A percentile compares a stretch with the other conserved stretches of the same genome.
These are phyloP conservation scores for Aciculosporium take DNA, from an alignment of 2,329 filamentous ascomycete genomes.

Conservation along the genomic window DNA sequence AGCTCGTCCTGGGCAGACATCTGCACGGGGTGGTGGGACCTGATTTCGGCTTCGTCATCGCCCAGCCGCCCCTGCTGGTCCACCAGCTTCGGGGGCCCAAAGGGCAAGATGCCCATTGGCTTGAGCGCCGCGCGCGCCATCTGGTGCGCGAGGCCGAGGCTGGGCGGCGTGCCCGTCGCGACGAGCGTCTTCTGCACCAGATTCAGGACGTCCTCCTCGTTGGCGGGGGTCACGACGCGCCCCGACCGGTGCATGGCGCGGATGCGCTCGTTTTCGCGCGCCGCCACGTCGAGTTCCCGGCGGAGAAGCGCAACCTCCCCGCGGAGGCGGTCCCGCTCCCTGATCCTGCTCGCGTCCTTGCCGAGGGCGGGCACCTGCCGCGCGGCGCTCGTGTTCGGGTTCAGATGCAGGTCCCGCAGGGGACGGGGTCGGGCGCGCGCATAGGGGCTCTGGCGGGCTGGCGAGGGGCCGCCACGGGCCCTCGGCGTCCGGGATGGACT, in stretches of 20 bases:
- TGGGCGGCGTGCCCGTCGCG: constrained; percentile 18
- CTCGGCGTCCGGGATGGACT: constrained; percentile 11
- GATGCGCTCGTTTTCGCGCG: constrained; percentile 43
- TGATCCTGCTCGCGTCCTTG: constrained; percentile 34
- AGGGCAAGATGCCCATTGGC: constrained; percentile 37
- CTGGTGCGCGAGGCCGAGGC: constrained; percentile 18
- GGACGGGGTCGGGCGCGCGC: not conserved
- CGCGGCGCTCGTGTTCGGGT: constrained; percentile 19
- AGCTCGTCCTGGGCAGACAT: constrained; percentile 51
- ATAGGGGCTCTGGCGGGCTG: constrained; percentile 1
- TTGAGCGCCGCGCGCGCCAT: constrained; percentile 36
- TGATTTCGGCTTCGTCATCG: constrained; percentile 26
- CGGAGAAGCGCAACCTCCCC: constrained; percentile 42
- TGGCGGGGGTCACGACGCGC: constrained; percentile 18
- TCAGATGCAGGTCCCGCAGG: constrained; percentile 4
- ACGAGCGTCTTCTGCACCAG: constrained; percentile 26
- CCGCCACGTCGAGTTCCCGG: constrained; percentile 42
- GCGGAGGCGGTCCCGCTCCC: constrained; percentile 36
- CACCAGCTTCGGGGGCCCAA: constrained; percentile 23
- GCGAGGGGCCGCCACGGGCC: constrained; percentile 3
- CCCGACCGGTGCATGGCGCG: constrained; percentile 26
- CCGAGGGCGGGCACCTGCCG: constrained; percentile 28
- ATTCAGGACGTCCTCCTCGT: constrained; percentile 25
- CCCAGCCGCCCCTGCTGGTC: constrained; percentile 13
- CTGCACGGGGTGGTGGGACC: constrained; percentile 50